These are phyloP conservation scores for Salvia splendens DNA, from an alignment of 257 asterid species.

Conservation along the genomic window DNA sequence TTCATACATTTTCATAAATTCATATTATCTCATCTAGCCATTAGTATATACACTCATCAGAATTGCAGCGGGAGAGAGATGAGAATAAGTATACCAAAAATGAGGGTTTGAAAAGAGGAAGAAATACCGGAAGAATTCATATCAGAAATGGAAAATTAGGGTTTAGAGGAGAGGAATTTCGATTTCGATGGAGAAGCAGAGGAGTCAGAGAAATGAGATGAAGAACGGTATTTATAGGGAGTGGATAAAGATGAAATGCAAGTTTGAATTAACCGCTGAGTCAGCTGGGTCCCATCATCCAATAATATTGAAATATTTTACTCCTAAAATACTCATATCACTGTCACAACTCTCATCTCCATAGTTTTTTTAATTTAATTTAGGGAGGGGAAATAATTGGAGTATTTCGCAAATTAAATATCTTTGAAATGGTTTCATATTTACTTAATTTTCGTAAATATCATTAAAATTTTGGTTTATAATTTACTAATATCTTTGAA, in stretches of 20 bases:
- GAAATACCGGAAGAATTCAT: constrained; percentile 42
- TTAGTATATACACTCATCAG: not conserved
- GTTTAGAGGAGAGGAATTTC: not conserved
- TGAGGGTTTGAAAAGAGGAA: constrained; percentile 44
- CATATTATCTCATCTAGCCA: not conserved
- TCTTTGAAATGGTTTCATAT: too few species aligned
- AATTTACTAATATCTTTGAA: too few species aligned
- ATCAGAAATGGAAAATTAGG: not conserved
- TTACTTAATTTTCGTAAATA: too few species aligned
- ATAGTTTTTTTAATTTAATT: too few species aligned
- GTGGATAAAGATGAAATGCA: constrained; percentile 6
- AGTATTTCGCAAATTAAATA: too few species aligned
- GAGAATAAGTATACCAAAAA: constrained; percentile 39
- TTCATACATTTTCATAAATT: not conserved
- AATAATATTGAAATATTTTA: not conserved
- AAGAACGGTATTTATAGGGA: constrained; percentile 36
- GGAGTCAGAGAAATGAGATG: not conserved
- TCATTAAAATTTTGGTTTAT: too few species aligned
- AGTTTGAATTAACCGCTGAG: constrained; percentile 37
- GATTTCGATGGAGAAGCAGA: not conserved
- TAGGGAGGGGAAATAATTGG: too few species aligned
- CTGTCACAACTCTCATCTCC: too few species aligned
- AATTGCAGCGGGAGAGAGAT: too few species aligned
- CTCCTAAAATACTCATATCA: too few species aligned
- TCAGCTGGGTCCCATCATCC: constrained; percentile 43